Evolutionary conservation across 768 basidiomycete species (phyloP).

Genomic region (Clathrus columnatus): DNA sequence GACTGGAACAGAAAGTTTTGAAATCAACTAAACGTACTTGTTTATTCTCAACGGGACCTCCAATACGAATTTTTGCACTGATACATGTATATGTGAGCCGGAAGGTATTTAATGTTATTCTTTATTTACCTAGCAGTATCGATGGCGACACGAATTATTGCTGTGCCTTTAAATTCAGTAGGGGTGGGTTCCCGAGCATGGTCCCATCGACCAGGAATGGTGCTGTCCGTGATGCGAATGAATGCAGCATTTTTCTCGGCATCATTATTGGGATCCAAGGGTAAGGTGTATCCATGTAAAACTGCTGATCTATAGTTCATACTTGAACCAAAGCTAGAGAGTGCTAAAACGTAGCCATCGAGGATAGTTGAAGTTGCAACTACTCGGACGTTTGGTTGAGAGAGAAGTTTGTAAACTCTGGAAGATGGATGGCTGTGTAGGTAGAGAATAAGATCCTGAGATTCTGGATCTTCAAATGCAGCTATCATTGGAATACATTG

Average conservation of each 20-base stretch:
- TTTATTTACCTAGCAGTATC: constrained; percentile 7
- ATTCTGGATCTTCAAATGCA: constrained; percentile 12
- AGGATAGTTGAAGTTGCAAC: constrained; percentile 11
- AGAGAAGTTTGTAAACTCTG: constrained; percentile 6
- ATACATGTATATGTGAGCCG: neutral
- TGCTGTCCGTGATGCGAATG: constrained; percentile 6
- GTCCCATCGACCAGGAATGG: constrained; percentile 9
- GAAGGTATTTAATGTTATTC: neutral
- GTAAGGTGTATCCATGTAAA: constrained; percentile 15
- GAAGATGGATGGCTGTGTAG: constrained; percentile 12
- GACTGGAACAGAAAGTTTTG: neutral
- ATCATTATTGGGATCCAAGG: constrained; percentile 2
- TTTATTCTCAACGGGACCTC: neutral
- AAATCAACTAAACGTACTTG: neutral
- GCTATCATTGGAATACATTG: constrained; percentile 16
- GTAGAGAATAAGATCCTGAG: constrained; percentile 12
- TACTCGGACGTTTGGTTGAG: constrained; percentile 5
- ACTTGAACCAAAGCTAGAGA: constrained; percentile 12
- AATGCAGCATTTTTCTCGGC: constrained; percentile 4
- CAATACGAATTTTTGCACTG: constrained; percentile 7
- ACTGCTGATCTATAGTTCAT: constrained; percentile 16
- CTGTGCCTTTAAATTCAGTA: constrained; percentile 11
- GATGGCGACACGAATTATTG: constrained; percentile 3
- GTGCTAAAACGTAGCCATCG: constrained; percentile 16
- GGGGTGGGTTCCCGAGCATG: constrained; percentile 8